A percentile compares a stretch with the other conserved stretches of the same genome.
phyloP scores from a whole-genome alignment of 192 early-diverging fungal genomes.

The Rhizoclosmatium sp. region DNA sequence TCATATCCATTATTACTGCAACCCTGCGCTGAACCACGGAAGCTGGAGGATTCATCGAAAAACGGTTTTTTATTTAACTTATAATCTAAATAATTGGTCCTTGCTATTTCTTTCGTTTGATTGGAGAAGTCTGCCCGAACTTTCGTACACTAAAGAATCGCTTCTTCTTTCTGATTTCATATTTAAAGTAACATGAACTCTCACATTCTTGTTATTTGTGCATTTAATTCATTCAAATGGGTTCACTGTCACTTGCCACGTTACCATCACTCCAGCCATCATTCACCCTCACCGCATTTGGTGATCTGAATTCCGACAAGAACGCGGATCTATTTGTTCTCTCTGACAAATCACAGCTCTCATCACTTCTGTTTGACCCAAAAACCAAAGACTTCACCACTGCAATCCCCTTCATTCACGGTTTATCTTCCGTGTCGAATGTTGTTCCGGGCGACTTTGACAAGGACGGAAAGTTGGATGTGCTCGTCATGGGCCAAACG shows the following conservation, averaged over 20 bases:
- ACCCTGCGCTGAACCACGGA: too few relatives aligned
- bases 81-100: too few relatives aligned
- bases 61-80: too few relatives aligned
- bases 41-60: too few relatives aligned
- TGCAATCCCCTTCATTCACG: constrained; percentile 30
- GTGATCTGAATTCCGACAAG: constrained; percentile 86
- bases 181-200: too few relatives aligned
- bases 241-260: not conserved
- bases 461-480: constrained; percentile 86
- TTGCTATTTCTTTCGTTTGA: too few relatives aligned
- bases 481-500: constrained; percentile 77
- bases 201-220: too few relatives aligned
- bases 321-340: constrained; percentile 84
- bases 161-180: too few relatives aligned
- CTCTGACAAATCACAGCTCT: constrained; percentile 65
- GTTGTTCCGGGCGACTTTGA: constrained; percentile 88
- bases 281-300: constrained; percentile 74
- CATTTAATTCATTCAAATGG: not conserved
- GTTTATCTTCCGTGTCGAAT: constrained; percentile 65
- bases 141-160: too few relatives aligned
- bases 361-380: constrained; percentile 48
- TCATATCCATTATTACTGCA: too few relatives aligned
- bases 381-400: not conserved
- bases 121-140: too few relatives aligned
- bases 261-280: not conserved